Conservation (phyloP, 2,329 filamentous ascomycete species). For the Fusarium incarnatum region DNA sequence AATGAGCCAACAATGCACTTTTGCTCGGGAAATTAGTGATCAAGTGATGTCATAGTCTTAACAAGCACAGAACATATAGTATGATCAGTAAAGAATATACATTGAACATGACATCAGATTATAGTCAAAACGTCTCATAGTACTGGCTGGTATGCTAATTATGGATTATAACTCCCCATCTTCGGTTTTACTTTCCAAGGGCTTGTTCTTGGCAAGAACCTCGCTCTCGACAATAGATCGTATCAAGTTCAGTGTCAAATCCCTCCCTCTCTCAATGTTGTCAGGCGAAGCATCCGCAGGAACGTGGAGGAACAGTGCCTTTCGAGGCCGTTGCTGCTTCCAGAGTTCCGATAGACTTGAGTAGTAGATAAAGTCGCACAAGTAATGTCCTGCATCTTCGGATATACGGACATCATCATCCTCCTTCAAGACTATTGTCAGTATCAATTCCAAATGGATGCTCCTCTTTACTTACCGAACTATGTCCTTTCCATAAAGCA, state of each 20-base stretch:
- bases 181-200: not conserved
- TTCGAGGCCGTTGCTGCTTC: constrained; percentile 59
- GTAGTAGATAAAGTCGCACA: constrained; percentile 85
- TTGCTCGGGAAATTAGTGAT: not conserved
- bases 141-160: not conserved
- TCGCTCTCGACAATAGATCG: constrained; percentile 67
- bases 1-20: constrained; percentile 1
- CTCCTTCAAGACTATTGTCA: constrained; percentile 47
- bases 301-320: constrained; percentile 79
- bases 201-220: constrained; percentile 40
- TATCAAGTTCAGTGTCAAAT: constrained; percentile 66
- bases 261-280: constrained; percentile 61
- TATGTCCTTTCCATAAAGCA: constrained; percentile 64
- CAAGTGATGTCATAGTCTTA: constrained; percentile 16
- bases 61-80: not conserved
- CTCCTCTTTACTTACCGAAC: constrained; percentile 56
- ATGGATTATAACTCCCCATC: constrained; percentile 8
- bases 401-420: constrained; percentile 69
- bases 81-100: not conserved
- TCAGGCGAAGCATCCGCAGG: constrained; percentile 67
- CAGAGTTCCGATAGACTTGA: constrained; percentile 71
- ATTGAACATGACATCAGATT: not conserved
- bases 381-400: constrained; percentile 76
- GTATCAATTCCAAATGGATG: not conserved
- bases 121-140: not conserved